Evolutionary conservation across 2,329 filamentous ascomycete genomes (phyloP).

Genomic region (Gaeumannomyces sp.): DNA sequence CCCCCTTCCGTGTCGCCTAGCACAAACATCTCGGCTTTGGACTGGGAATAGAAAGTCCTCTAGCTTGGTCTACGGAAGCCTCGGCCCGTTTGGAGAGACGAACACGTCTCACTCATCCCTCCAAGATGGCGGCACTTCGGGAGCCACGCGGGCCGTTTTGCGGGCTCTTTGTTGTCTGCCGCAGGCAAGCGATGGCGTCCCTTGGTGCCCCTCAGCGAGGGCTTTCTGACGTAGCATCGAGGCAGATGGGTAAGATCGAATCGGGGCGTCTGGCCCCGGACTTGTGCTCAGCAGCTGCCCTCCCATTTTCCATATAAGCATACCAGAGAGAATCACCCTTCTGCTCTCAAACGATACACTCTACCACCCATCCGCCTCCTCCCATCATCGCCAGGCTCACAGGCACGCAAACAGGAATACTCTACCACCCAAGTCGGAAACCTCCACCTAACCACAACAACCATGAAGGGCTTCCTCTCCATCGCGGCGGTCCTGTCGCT

Average conservation of each 20-base stretch:
- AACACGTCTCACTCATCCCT: background rate
- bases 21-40: background rate
- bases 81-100: background rate
- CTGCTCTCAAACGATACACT: background rate
- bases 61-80: background rate
- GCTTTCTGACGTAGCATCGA: background rate
- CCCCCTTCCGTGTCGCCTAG: too few relatives aligned
- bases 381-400: background rate
- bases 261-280: background rate
- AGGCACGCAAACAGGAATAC: background rate
- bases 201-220: too few relatives aligned
- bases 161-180: background rate
- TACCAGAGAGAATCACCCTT: background rate
- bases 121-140: background rate
- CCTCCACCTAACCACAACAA: slow-evolving; percentile 8
- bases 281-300: background rate
- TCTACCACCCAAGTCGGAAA: background rate
- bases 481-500: slow-evolving; percentile 26
- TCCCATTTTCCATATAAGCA: background rate
- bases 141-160: background rate
- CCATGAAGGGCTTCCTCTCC: slow-evolving; percentile 27
- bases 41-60: background rate
- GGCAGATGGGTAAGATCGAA: background rate
- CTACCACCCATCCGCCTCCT: background rate
- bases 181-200: too few relatives aligned